Evolutionary conservation across 2,329 filamentous ascomycete genomes (phyloP), one percentile per base, ranked within the genome.

Genomic region (Trichoderma polysporum): DNA sequence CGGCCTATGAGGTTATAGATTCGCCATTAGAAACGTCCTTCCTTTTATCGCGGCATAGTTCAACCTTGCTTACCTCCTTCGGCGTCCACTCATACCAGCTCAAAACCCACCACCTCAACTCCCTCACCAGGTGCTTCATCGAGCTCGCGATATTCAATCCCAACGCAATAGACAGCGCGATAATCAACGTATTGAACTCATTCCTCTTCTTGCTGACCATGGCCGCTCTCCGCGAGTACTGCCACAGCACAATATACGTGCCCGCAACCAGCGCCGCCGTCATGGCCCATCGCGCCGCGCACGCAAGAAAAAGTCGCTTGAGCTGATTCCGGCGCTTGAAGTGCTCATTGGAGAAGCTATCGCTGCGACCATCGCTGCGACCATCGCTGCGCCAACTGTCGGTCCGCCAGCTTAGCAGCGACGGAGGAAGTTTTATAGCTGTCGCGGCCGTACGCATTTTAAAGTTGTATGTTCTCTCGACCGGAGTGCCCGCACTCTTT

Each of bases 81-180:
- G 78, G 72, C 37, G 76, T 77, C 67, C 79, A 75, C 45, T 76
- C 74, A 5, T 75, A 72, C 9, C 74, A 72, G 66, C 76, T 78
- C 49, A 84, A 70, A 31, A 83, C 77, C 73, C 79, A 81, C 80
- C 82, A 84, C n/a, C 82, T 75, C 68, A 82, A 72, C 67, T 82
- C 80, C 15, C 76, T 71, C 3, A 80, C 78, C 76, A 83, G 80
- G 31, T 76, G 76, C 66, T 82, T 82, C 25, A 84, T 74, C 7
- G 77, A 76, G 69, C 75, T 80, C 2, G 79, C 77, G 49, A 83
- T 77, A 56, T 79, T 79, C 57, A 84, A 69, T 65, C 80, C 79
- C 19, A 83, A 71, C 0, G 74, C 70, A 35, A 83, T 82, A 54
- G 79, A 79, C 5, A 83, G 73, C 0, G 76, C 81, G 0, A 81